Evolutionary conservation across 2,329 filamentous ascomycete genomes (phyloP), one percentile per base, ranked within the genome.

Genomic region (Nemania sp.): DNA sequence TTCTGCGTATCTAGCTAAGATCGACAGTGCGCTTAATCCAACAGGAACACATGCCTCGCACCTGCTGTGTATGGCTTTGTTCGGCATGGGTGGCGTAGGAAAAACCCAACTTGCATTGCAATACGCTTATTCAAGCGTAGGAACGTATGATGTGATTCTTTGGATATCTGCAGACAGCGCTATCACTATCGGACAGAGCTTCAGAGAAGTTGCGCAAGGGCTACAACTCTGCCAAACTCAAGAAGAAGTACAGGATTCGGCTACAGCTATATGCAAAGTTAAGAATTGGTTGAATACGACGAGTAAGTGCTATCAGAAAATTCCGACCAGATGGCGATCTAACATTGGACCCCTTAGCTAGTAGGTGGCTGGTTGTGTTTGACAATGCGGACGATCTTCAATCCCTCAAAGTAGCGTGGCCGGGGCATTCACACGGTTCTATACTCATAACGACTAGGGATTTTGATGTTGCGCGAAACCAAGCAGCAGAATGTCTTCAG

Each of bases 61-160:
- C n/a, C n/a, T n/a, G n/a, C n/a, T n/a, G n/a, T n/a, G n/a, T n/a
- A 56, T 69, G 9, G 66, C 66, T 3, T 57, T 71, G 23, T 61
- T 67, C 44, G 68, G 67, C 1, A 61, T 70, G 43, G 64, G 66
- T 12, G 68, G 68, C 3, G 64, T 68, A 17, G 64, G 68, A 2
- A 71, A 71, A 49, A 68, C 68, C 3, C 63, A 68, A 49, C 48
- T 70, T 33, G 66, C 68, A 7, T 49, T 65, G 7, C 57, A 68
- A 33, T 70, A 65, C 42, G 66, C 63, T 12, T 61, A 65, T 43
- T 49, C 44, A 15, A 61, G 53, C 40, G 23, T 47, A 30, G 49
- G 63, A 14, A 52, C 42, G 15, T 69, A 20, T 8, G 44, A 48
- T 4, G 23, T 40, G 5, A 19, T 48, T 30, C 34, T 48, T 50